phyloP scores from a whole-genome alignment of 2,329 filamentous ascomycete species.

The Exophiala spinifera region DNA sequence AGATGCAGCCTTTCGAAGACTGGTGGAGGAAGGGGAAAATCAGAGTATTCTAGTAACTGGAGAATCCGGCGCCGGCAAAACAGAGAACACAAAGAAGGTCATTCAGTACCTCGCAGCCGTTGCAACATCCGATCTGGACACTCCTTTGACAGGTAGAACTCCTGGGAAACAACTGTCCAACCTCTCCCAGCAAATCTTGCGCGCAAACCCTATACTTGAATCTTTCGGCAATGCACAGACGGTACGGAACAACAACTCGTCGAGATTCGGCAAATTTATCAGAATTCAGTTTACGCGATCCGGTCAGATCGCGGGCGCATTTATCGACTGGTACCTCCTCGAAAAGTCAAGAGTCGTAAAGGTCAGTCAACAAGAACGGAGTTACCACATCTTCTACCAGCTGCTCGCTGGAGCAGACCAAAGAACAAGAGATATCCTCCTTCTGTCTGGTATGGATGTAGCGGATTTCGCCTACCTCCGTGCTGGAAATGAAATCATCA shows the following conservation, averaged over 20 bases:
- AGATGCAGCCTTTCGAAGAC: slow-evolving; percentile 90
- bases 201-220: slow-evolving; percentile 95
- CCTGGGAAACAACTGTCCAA: slow-evolving; percentile 71
- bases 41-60: slow-evolving; percentile 98
- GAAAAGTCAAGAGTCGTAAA: slow-evolving; percentile 97
- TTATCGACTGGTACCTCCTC: slow-evolving; percentile 96
- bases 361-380: slow-evolving; percentile 82
- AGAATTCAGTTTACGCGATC: slow-evolving; percentile 87
- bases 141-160: slow-evolving; percentile 54
- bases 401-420: slow-evolving; percentile 78
- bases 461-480: slow-evolving; percentile 90
- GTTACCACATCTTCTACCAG: slow-evolving; percentile 98
- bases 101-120: slow-evolving; percentile 98
- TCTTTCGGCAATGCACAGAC: slow-evolving; percentile 98
- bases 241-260: slow-evolving; percentile 96
- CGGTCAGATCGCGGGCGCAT: slow-evolving; percentile 90
- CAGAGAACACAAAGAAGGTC: slow-evolving; percentile 98
- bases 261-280: slow-evolving; percentile 97
- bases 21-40: slow-evolving; percentile 92
- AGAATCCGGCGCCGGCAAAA: slow-evolving; percentile 97
- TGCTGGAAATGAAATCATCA: slow-evolving; percentile 86
- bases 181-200: slow-evolving; percentile 90
- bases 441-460: slow-evolving; percentile 70
- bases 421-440: slow-evolving; percentile 69
- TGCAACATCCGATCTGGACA: slow-evolving; percentile 68